Percentiles rank a stretch among this genome's conserved stretches.
phyloP scores from a whole-genome alignment of 2,329 filamentous ascomycete genomes.

The Emericellopsis cladophorae region DNA sequence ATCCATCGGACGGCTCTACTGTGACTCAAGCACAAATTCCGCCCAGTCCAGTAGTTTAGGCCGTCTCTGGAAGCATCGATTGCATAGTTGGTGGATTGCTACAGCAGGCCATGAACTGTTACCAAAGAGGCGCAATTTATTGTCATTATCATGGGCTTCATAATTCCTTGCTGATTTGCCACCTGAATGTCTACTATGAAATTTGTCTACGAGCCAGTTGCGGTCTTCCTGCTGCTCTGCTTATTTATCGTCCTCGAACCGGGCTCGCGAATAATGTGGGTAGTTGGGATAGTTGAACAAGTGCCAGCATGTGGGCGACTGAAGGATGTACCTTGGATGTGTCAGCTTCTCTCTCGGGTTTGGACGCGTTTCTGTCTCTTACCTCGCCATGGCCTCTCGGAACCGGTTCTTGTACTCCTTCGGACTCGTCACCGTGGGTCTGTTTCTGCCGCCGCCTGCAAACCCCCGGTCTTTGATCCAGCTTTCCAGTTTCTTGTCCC shows the following conservation, averaged over 20 bases:
- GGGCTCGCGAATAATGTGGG: conserved; percentile 21
- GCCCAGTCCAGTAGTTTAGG: no score
- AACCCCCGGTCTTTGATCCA: conserved; percentile 98
- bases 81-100: no score
- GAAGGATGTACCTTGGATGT: conserved; percentile 49
- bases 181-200: no score
- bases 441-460: conserved; percentile 60
- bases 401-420: conserved; percentile 97
- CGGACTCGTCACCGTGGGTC: conserved; percentile 90
- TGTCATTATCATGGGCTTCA: no score
- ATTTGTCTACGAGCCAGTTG: neutral
- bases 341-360: neutral
- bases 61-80: no score
- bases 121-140: no score
- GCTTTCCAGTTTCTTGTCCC: conserved; percentile 98
- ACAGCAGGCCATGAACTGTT: no score
- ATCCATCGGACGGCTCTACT: no score
- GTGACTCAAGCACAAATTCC: no score
- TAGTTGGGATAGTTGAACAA: conserved; percentile 40
- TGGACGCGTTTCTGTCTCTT: conserved; percentile 23
- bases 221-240: neutral
- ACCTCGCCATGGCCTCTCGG: conserved; percentile 90
- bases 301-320: conserved; percentile 67
- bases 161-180: no score
- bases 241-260: conserved; percentile 21